phyloP scores from a whole-genome alignment of 768 basidiomycete species.

The Tricholoma sp. region DNA sequence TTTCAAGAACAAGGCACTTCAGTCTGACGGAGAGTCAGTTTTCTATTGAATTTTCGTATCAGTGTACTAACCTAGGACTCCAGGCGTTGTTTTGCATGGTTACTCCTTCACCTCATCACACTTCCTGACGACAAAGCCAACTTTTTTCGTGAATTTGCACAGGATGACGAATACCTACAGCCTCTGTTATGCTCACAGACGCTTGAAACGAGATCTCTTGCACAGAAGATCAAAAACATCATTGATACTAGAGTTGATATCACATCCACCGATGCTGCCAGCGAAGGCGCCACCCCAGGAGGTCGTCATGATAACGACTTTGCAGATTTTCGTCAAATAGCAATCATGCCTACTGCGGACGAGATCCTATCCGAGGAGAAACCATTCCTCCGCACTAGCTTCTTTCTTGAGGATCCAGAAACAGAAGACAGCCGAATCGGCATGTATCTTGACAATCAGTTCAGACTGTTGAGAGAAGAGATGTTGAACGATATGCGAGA shows the following conservation, averaged over 20 bases:
- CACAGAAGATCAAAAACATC: background rate
- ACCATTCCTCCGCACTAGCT: constrained; percentile 45
- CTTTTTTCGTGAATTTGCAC: background rate
- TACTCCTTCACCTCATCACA: background rate
- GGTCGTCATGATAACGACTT: constrained; percentile 72
- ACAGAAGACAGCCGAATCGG: constrained; percentile 31
- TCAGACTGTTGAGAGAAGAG: constrained; percentile 59
- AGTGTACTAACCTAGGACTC: background rate
- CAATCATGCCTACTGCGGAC: constrained; percentile 59
- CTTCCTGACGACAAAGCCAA: background rate
- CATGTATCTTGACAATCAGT: constrained; percentile 60
- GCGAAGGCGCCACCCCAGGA: constrained; percentile 22
- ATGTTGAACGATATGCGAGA: constrained; percentile 56
- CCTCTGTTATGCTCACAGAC: background rate
- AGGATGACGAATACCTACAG: background rate
- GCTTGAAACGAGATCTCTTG: background rate
- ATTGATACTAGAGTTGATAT: background rate
- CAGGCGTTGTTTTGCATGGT: background rate
- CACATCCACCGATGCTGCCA: background rate
- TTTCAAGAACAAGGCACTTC: background rate
- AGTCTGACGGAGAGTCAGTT: background rate
- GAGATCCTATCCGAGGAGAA: constrained; percentile 41
- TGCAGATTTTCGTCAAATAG: constrained; percentile 50
- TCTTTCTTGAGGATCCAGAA: constrained; percentile 38
- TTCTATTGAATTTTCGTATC: background rate